A percentile compares a stretch with the other conserved stretches of the same genome.
These are phyloP conservation scores for Linaria vulgaris DNA, from an alignment of 257 asterid species.

Conservation along the genomic window DNA sequence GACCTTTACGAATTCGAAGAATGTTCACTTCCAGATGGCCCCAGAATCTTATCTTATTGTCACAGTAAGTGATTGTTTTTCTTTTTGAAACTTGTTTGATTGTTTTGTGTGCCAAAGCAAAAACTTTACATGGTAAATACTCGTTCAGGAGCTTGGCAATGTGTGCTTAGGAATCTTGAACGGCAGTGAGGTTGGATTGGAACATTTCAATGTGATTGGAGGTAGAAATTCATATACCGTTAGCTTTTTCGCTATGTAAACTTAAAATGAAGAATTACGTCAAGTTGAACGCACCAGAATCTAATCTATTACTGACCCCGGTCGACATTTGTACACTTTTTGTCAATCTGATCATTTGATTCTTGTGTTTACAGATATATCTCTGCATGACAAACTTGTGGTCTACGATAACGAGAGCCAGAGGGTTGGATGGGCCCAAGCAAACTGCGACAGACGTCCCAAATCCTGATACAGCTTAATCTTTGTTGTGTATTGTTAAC, in stretches of 20 bases:
- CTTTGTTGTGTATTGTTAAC: constrained; percentile 34
- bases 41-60: constrained; percentile 77
- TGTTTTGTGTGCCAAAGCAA: neutral
- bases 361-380: constrained; percentile 51
- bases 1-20: constrained; percentile 50
- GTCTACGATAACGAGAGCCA: constrained; percentile 75
- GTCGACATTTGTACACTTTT: neutral
- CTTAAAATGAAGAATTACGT: too few species aligned
- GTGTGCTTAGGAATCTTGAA: constrained; percentile 86
- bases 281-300: too few species aligned
- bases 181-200: constrained; percentile 72
- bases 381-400: constrained; percentile 83
- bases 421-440: constrained; percentile 71
- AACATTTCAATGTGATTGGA: constrained; percentile 62
- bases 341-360: constrained; percentile 21
- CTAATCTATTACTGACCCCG: too few species aligned
- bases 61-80: constrained; percentile 50
- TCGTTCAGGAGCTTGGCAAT: constrained; percentile 65
- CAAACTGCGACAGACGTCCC: constrained; percentile 57
- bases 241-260: too few species aligned
- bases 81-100: neutral
- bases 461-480: constrained; percentile 41
- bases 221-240: constrained; percentile 42
- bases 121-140: constrained; percentile 13
- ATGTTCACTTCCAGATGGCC: constrained; percentile 53